A percentile compares a stretch with the other conserved stretches of the same genome.
Evolutionary conservation across 805 yeast genomes (phyloP).

Genomic region (Lipomyces kockii): DNA sequence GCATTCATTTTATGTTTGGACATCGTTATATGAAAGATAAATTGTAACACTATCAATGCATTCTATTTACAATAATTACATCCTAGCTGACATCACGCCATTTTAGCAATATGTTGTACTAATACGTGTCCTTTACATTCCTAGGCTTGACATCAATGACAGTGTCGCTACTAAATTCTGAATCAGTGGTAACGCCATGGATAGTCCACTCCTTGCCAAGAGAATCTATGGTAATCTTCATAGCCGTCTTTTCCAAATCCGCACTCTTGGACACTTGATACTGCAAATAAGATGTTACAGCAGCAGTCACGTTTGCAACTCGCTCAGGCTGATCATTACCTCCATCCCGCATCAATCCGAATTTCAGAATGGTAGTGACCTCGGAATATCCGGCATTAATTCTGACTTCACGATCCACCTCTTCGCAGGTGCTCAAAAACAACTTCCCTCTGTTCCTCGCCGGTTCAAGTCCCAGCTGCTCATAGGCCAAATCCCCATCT

Average conservation of each 20-base stretch:
- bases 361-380: slow-evolving; percentile 24
- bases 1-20: background rate
- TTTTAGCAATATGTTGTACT: background rate
- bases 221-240: slow-evolving; percentile 24
- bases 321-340: background rate
- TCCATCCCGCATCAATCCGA: slow-evolving; percentile 13
- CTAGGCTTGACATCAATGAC: slow-evolving; percentile 32
- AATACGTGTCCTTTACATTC: background rate
- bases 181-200: slow-evolving; percentile 15
- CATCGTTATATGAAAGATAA: too few relatives aligned
- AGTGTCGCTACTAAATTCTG: slow-evolving; percentile 6
- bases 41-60: background rate
- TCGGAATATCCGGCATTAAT: slow-evolving; percentile 15
- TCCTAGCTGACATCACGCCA: background rate
- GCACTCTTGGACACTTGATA: slow-evolving; percentile 5
- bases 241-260: slow-evolving; percentile 24
- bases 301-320: slow-evolving; percentile 29
- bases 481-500: slow-evolving; percentile 13
- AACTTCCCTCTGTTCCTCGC: slow-evolving; percentile 2
- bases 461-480: slow-evolving; percentile 24
- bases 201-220: slow-evolving; percentile 26
- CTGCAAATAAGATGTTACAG: slow-evolving; percentile 20
- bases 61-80: background rate
- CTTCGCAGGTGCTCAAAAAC: slow-evolving; percentile 25
- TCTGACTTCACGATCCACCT: slow-evolving; percentile 27